Evolutionary conservation across 257 asterid genomes (phyloP).

Genomic region (Nicotiana paniculata): DNA sequence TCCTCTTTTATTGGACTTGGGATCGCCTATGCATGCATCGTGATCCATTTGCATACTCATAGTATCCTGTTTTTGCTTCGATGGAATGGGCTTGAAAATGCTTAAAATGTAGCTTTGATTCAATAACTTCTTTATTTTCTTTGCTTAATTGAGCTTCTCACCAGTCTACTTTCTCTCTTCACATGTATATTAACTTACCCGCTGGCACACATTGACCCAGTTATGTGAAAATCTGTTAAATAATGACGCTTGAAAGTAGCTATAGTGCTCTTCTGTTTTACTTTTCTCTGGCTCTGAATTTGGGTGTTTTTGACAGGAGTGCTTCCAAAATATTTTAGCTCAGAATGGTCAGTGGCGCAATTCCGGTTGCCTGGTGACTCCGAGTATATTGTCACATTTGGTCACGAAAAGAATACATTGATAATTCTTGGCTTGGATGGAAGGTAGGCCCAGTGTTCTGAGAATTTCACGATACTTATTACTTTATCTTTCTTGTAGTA

Average conservation of each 20-base stretch:
- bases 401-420: conserved; percentile 56
- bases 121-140: background rate
- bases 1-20: background rate
- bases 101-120: background rate
- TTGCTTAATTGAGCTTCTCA: background rate
- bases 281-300: conserved; percentile 3
- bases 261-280: background rate
- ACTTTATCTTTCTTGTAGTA: background rate
- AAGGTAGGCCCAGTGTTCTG: conserved; percentile 39
- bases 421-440: conserved; percentile 72
- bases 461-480: background rate
- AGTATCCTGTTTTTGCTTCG: background rate
- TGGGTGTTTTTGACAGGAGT: conserved; percentile 48
- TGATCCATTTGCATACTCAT: background rate
- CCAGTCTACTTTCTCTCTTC: background rate
- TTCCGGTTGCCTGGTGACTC: conserved; percentile 66
- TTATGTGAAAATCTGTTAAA: background rate
- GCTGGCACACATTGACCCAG: background rate
- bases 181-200: background rate
- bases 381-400: conserved; percentile 63
- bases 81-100: background rate
- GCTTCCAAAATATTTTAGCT: conserved; percentile 89
- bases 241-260: background rate
- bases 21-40: background rate
- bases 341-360: conserved; percentile 98